phyloP scores from a whole-genome alignment of 1,139 yeast species.

The Geotrichum macrosporum region DNA sequence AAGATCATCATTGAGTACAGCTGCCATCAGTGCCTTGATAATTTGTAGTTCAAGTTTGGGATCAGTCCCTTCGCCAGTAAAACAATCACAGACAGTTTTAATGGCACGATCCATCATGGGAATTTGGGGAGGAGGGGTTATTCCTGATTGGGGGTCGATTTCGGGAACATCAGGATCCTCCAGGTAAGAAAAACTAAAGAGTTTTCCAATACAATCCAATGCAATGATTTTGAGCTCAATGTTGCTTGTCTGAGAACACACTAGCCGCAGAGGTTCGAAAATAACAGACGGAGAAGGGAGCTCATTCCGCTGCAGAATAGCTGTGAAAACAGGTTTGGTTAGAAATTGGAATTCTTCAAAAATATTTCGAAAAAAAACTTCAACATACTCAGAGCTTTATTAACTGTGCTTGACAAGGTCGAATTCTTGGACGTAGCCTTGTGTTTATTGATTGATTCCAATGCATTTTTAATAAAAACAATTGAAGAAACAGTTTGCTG shows the following conservation, averaged over 20 bases:
- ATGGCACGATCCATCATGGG: constrained; percentile 78
- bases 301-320: constrained; percentile 27
- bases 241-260: constrained; percentile 50
- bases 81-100: constrained; percentile 77
- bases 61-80: constrained; percentile 89
- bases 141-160: constrained; percentile 37
- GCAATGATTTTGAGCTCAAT: constrained; percentile 53
- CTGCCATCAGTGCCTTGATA: constrained; percentile 84
- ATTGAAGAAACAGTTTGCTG: constrained; percentile 36
- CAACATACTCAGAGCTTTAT: constrained; percentile 41
- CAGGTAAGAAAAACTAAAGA: constrained; percentile 59
- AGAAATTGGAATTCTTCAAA: no score
- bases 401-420: constrained; percentile 42
- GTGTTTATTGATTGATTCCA: constrained; percentile 45
- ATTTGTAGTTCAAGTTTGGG: constrained; percentile 86
- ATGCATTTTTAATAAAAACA: constrained; percentile 47
- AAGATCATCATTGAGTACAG: constrained; percentile 71
- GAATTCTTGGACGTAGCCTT: constrained; percentile 50
- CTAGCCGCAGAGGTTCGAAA: constrained; percentile 59
- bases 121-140: constrained; percentile 52
- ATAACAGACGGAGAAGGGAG: constrained; percentile 47
- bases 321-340: no score
- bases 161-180: constrained; percentile 47
- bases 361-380: constrained; percentile 10
- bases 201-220: constrained; percentile 61